phyloP scores from a whole-genome alignment of 2,329 filamentous ascomycete genomes.

The Aspergillus puulaauensis region DNA sequence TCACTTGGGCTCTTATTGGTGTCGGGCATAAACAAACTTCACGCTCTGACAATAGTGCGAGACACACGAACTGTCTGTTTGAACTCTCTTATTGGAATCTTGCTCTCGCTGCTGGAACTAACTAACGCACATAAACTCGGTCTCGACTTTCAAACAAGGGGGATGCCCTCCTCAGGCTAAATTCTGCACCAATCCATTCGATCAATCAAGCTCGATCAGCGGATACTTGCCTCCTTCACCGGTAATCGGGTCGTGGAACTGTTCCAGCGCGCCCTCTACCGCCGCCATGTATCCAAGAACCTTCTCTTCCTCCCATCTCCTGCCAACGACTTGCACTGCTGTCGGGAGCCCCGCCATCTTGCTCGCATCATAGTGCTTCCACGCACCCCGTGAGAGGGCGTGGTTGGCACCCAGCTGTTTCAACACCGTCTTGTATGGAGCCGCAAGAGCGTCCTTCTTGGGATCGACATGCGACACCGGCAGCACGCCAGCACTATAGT shows the following conservation, averaged over 20 bases:
- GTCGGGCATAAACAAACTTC: background rate
- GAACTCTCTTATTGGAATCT: no score
- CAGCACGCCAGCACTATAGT: constrained; percentile 80
- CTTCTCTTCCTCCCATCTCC: constrained; percentile 82
- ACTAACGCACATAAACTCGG: no score
- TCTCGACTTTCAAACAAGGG: no score
- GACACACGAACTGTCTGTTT: no score
- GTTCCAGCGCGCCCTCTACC: constrained; percentile 71
- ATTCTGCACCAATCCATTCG: background rate
- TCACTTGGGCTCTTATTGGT: background rate
- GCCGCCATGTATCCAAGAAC: constrained; percentile 77
- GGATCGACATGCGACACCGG: constrained; percentile 81
- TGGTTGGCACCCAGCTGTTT: constrained; percentile 58
- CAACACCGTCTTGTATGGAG: constrained; percentile 45
- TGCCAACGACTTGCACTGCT: constrained; percentile 78
- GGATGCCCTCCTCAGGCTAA: no score
- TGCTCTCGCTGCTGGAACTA: no score
- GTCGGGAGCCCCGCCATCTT: constrained; percentile 88
- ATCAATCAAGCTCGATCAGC: constrained; percentile 38
- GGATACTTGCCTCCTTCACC: constrained; percentile 36
- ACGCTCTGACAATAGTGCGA: background rate
- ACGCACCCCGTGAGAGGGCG: constrained; percentile 76
- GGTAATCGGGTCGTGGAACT: constrained; percentile 32
- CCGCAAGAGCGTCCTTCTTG: constrained; percentile 64
- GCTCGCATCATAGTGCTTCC: constrained; percentile 77